Evolutionary conservation across 2,329 filamentous ascomycete genomes (phyloP).

Genomic region (Ascochyta koolunga): DNA sequence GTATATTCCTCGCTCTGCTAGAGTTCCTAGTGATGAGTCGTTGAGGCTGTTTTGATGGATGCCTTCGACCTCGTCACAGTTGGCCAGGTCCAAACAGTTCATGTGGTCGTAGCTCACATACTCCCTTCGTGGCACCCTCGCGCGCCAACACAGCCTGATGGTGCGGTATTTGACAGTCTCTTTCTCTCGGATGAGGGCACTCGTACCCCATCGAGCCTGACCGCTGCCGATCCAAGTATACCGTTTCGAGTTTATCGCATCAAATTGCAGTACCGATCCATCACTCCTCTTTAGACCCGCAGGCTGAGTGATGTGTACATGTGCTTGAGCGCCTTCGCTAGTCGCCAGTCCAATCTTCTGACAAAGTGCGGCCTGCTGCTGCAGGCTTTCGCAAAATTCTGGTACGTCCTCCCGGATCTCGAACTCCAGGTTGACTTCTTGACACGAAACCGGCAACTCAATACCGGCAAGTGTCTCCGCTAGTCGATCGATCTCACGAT

Average conservation of each 20-base stretch:
- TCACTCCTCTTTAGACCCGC: slow-evolving; percentile 14
- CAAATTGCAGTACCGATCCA: slow-evolving; percentile 17
- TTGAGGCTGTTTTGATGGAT: not conserved
- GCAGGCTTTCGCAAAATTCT: slow-evolving; percentile 6
- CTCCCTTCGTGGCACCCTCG: slow-evolving; percentile 22
- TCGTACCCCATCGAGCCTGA: slow-evolving; percentile 15
- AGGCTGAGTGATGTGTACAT: not conserved
- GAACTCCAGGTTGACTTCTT: slow-evolving; percentile 33
- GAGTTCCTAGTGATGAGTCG: not conserved
- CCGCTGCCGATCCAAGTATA: slow-evolving; percentile 27
- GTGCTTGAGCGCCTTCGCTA: not conserved
- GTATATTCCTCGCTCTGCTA: not conserved
- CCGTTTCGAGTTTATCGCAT: slow-evolving; percentile 8
- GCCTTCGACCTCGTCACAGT: slow-evolving; percentile 1
- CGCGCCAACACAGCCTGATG: slow-evolving; percentile 31
- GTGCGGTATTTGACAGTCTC: slow-evolving; percentile 17
- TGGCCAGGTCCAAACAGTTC: slow-evolving; percentile 24
- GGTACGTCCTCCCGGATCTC: slow-evolving; percentile 24
- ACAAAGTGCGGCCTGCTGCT: slow-evolving; percentile 11
- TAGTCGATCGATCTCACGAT: slow-evolving; percentile 13
- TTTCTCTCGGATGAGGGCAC: slow-evolving; percentile 10
- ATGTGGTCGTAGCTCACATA: slow-evolving; percentile 34
- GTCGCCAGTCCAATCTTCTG: not conserved
- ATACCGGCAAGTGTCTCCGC: slow-evolving; percentile 6
- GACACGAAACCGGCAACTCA: slow-evolving; percentile 25